Base-by-base conservation (phyloP, 352 stramenopile genomes). In the Plasmopara muralis region DNA sequence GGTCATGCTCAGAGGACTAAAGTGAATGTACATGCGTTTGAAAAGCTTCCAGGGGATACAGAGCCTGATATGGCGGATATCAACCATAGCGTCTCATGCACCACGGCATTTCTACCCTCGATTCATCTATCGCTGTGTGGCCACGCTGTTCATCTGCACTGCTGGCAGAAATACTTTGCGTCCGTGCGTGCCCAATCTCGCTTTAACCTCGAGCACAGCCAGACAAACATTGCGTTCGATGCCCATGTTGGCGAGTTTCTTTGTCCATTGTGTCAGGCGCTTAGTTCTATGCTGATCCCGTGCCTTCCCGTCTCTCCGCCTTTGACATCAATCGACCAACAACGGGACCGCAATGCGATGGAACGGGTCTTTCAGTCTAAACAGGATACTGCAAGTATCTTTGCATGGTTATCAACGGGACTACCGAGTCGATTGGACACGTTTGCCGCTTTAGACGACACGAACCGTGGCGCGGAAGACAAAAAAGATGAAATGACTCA, bases 261-360 rank as follows among this genome's bases (percentile, higher is more conserved):
- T 12, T 97, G 89, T 42, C 89, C 89, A 5, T 60, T 97, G 13
- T 97, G 89, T 50, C 93, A 97, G 55, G 72, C 74, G 12, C 70
- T 97, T 13, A 95, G 84, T 56, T 96, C 91, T n/a, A 89, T 93
- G 64, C 66, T 96, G 2, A 70, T 97, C 29, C 87, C 87, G 9
- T 85, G 87, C 47, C 51, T 96, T 5, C 65, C 75, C 0, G 64
- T 85, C 39, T 83, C 67, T 51, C 53, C 59, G n/a, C 64, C 72
- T 6, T 55, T 87, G 28, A 86, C 77, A 28, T 64, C 72, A 7
- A 64, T 70, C 34, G 76, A 87, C 35, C 77, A 77, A 18, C 64
- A 85, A 30, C 62, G 63, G 1, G 72, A 79, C 25, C 76, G 78
- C 4, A 69, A 79, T 9, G 74, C 77, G 2, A 84, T 93, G 63